Evolutionary conservation across 2,329 filamentous ascomycete genomes (phyloP).

Genomic region (Periglandula ipomoeae): DNA sequence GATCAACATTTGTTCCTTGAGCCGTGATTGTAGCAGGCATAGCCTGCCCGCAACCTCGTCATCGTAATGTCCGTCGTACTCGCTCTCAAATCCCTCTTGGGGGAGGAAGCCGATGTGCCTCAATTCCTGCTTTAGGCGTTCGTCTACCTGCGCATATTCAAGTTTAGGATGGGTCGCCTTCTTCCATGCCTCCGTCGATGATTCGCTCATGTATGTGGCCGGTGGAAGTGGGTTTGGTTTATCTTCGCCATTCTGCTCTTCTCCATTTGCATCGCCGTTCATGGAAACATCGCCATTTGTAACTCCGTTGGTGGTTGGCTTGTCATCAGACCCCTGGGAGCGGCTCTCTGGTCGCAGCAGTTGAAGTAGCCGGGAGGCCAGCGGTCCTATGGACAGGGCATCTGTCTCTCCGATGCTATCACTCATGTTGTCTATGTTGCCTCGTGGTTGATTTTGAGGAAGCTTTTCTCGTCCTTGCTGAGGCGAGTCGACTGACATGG

Average conservation of each 20-base stretch:
- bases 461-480: slow-evolving; percentile 55
- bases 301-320: slow-evolving; percentile 41
- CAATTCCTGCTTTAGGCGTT: slow-evolving; percentile 84
- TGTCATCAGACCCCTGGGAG: slow-evolving; percentile 45
- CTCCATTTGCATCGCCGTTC: slow-evolving; percentile 38
- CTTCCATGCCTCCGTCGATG: slow-evolving; percentile 67
- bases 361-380: slow-evolving; percentile 73
- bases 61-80: slow-evolving; percentile 85
- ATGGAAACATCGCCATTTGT: slow-evolving; percentile 45
- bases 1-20: slow-evolving; percentile 74
- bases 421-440: slow-evolving; percentile 76
- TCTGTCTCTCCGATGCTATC: slow-evolving; percentile 85
- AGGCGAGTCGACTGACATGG: slow-evolving; percentile 61
- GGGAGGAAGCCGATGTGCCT: slow-evolving; percentile 83
- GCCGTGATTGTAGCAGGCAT: slow-evolving; percentile 71
- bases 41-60: slow-evolving; percentile 89
- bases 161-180: slow-evolving; percentile 65
- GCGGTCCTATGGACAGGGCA: slow-evolving; percentile 76
- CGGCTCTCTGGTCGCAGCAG: slow-evolving; percentile 71
- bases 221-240: slow-evolving; percentile 43
- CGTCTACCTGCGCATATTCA: slow-evolving; percentile 80
- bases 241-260: slow-evolving; percentile 24
- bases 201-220: slow-evolving; percentile 72
- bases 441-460: slow-evolving; percentile 72
- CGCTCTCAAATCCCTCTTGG: slow-evolving; percentile 52